Base-by-base conservation (phyloP, 306 rosid species). In the Oemleria cerasiformis region DNA sequence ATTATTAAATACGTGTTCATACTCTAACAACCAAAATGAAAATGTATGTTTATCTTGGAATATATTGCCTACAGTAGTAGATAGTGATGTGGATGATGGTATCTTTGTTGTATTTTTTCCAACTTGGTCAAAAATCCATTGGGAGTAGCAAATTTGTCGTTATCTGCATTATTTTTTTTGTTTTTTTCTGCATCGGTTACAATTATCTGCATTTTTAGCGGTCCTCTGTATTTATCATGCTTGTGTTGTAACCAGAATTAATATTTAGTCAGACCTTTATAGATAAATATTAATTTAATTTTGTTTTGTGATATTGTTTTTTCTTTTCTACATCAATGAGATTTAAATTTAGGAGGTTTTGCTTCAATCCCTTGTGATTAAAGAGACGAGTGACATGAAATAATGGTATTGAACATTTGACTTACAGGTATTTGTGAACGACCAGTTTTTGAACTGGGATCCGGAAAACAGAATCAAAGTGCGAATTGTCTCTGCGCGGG, bases 371-470 rank as follows among this genome's bases (percentile, higher is more conserved):
- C 49, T 41, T 63, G 30, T n/a, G 13, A 15, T 19, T 42, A 4
- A 56, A 40, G 15, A 63, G 20, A 11, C 30, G 10, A 42, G 25
- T 61, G 50, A 36, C 25, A 39, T 17, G n/a, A 10, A 19, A 15
- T 47, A 15, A 48, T 6, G 53, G 50, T 41, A 0, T 56, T 36
- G 74, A 60, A 30, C 41, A 20, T 73, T 59, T n/a, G 60, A 64
- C 39, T 75, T 74, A 13, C 87, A 91, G 97, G 95, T 91, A 11
- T 92, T 71, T 39, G 88, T 92, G 56, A 92, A 92, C 38, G 98
- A 92, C 65, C 98, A 92, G 62, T 92, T 86, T 75, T 64, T 92
- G 85, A 92, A 92, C 48, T 92, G 98, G 98, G 96, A 92, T 77
- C 84, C 81, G 12, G 84, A 90, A 76, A 82, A 92, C 84, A 82